Percentiles rank a stretch among this genome's conserved stretches.
phyloP scores from a whole-genome alignment of 805 yeast species.

The Metschnikowia santaceciliae region DNA sequence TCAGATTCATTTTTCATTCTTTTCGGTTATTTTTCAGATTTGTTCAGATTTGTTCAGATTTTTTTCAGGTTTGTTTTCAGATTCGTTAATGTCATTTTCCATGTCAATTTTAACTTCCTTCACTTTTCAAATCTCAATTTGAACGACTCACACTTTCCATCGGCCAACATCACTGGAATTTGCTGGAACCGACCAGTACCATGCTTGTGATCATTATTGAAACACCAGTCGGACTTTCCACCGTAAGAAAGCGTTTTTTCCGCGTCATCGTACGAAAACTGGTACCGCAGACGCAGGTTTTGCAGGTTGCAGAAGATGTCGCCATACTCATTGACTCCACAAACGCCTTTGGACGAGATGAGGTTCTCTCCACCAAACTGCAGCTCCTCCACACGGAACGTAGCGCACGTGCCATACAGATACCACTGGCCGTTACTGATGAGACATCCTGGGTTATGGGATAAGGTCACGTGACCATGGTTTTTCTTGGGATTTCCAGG shows the following conservation, averaged over 20 bases:
- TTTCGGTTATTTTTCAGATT: no score
- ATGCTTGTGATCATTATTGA: conserved; percentile 34
- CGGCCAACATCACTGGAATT: conserved; percentile 45
- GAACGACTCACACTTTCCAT: conserved; percentile 16
- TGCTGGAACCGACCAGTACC: conserved; percentile 38
- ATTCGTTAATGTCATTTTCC: no score
- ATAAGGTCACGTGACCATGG: conserved; percentile 40
- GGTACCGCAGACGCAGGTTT: conserved; percentile 32
- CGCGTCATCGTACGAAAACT: conserved; percentile 52
- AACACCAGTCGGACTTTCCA: conserved; percentile 60
- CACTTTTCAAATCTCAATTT: conserved; percentile 3
- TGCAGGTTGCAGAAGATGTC: conserved; percentile 14
- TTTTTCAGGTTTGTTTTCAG: no score
- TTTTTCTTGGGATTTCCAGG: conserved; percentile 13
- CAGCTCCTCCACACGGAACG: conserved; percentile 53
- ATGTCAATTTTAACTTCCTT: background rate
- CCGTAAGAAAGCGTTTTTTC: conserved; percentile 53
- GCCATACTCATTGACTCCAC: conserved; percentile 39
- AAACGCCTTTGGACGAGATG: conserved; percentile 67
- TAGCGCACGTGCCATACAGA: conserved; percentile 79
- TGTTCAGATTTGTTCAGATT: no score
- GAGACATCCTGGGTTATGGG: conserved; percentile 64
- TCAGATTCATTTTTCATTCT: no score
- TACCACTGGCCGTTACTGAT: conserved; percentile 88
- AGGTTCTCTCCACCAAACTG: conserved; percentile 72